Evolutionary conservation across 768 basidiomycete species (phyloP).

Genomic region (Cytidiella melzeri): DNA sequence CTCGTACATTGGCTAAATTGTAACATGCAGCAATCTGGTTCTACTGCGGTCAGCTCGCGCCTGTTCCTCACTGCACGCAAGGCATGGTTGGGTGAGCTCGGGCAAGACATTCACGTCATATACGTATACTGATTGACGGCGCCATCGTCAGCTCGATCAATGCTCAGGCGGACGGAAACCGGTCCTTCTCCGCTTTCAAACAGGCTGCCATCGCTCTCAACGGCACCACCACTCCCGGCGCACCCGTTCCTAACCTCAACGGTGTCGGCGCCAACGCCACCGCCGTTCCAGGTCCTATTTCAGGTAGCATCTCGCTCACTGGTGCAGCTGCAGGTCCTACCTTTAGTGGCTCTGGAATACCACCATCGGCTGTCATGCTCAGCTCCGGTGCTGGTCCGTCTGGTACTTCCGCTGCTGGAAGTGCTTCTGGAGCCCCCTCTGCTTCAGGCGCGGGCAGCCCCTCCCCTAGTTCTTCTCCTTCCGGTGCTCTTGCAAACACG

Average conservation of each 20-base stretch:
- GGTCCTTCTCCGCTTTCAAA: slow-evolving; percentile 35
- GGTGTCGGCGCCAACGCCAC: slow-evolving; percentile 46
- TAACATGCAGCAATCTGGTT: slow-evolving; percentile 44
- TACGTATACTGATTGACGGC: background rate
- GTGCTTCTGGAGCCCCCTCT: slow-evolving; percentile 8
- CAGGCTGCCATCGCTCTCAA: slow-evolving; percentile 25
- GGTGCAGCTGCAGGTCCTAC: slow-evolving; percentile 18
- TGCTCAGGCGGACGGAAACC: slow-evolving; percentile 36
- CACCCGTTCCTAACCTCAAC: slow-evolving; percentile 32
- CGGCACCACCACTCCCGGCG: slow-evolving; percentile 27
- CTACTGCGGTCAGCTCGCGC: slow-evolving; percentile 46
- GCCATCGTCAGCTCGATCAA: slow-evolving; percentile 41
- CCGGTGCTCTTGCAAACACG: slow-evolving; percentile 6
- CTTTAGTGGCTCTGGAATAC: background rate
- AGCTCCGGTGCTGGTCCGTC: background rate
- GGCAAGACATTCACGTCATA: too few species aligned
- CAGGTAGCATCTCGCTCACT: slow-evolving; percentile 27
- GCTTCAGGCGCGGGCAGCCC: too few species aligned
- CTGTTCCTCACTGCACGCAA: slow-evolving; percentile 35
- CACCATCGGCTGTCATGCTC: background rate
- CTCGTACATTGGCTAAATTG: background rate
- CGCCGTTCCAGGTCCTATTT: slow-evolving; percentile 34
- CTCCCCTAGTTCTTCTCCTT: slow-evolving; percentile 6
- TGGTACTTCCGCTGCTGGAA: background rate
- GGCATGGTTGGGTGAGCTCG: slow-evolving; percentile 30